Evolutionary conservation across 306 rosid species (phyloP).

Genomic region (Rosa persica): DNA sequence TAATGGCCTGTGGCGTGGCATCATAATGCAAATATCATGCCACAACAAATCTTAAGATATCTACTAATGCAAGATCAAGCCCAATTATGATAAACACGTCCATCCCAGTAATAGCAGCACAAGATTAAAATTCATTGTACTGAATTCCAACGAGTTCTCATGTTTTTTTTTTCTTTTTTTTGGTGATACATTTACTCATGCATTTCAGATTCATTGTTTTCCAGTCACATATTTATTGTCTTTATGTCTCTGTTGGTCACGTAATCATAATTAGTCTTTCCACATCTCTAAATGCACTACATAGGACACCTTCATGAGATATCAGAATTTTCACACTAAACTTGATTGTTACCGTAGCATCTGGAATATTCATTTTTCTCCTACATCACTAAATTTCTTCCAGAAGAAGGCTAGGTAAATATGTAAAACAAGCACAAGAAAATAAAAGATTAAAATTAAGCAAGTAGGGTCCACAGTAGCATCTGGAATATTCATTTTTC

Average conservation of each 20-base stretch:
- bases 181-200: neutral
- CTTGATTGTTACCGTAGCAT: neutral
- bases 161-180: neutral
- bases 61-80: neutral
- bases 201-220: neutral
- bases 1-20: slow-evolving; percentile 4
- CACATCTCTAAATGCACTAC: neutral
- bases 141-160: neutral
- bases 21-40: neutral
- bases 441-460: slow-evolving; percentile 7
- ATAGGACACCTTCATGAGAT: neutral
- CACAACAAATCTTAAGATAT: neutral
- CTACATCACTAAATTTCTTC: neutral
- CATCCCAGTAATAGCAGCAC: neutral
- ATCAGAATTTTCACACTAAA: neutral
- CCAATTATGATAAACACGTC: neutral
- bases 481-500: neutral
- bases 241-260: neutral
- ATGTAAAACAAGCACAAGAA: neutral
- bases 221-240: neutral
- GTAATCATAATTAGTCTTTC: neutral
- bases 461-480: neutral
- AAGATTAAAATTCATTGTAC: neutral
- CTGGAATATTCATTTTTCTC: neutral
- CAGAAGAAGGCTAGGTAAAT: neutral